Base-by-base conservation (phyloP, 202 grass and related monocot species). In the Musa balbisiana region DNA sequence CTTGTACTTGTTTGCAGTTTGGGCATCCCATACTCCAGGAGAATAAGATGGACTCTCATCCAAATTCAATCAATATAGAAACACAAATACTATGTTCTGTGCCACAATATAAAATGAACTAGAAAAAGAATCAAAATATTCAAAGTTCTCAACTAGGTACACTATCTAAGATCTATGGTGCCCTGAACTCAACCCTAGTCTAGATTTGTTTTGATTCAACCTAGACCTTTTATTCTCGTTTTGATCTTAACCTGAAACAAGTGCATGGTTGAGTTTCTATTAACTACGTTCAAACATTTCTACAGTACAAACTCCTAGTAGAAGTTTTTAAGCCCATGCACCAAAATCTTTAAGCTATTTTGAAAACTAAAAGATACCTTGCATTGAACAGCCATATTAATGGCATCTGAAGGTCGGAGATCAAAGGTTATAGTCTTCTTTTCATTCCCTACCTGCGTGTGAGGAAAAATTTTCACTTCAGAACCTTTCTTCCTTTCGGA, bases 311-410 rank as follows among this genome's bases (percentile, higher is more conserved):
- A 43, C 2, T 1, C 33, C 33, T 8, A 43, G 12, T 9, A 24
- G 43, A 24, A 12, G 0, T 1, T 24, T 53, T 53, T 53, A 71
- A 71, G 11, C 14, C 1, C 33, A 72, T 53, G 70, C 11, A 53
- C 49, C 49, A 69, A 5, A n/a, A 74, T 9, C 17, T 33, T 74
- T 0, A 29, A 58, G 52, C 10, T 13, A 76, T 20, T 21, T 59
- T 72, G 20, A 60, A 63, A 79, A 64, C 1, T 72, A 81, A 78
- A 77, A 79, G 80, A 80, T 62, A 98, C 91, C 91, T 98, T 98
- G 89, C 94, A 98, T 19, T 88, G 89, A 60, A 98, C 90, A 83
- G 94, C 94, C 83, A 98, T 89, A 79, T 98, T 98, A 73, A 98
- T 98, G 83, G 91, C 94, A 88, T 94, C 91, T 52, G 88, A 92